Percentiles rank a stretch among this genome's conserved stretches.
Conservation (phyloP, 108 stramenopile genomes). For the Cyclotella kingstonii region DNA sequence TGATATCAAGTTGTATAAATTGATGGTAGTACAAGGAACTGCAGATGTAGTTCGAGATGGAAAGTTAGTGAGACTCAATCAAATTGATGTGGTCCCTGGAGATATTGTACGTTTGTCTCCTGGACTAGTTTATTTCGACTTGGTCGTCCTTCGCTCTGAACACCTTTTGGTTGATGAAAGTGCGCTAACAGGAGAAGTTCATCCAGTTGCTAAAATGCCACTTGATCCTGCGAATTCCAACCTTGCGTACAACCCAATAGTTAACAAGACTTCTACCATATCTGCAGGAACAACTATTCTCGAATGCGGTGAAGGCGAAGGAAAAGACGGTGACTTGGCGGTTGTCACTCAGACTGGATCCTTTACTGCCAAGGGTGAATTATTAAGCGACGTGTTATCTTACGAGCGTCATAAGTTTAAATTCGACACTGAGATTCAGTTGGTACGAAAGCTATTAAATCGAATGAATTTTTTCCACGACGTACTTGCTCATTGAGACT, state of each 20-base stretch:
- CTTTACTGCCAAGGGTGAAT: constrained; percentile 61
- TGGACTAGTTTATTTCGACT: constrained; percentile 53
- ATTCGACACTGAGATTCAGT: constrained; percentile 59
- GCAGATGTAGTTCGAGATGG: constrained; percentile 56
- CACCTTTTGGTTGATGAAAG: constrained; percentile 58
- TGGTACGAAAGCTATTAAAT: too few relatives aligned
- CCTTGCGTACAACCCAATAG: constrained; percentile 23
- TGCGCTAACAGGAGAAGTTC: constrained; percentile 65
- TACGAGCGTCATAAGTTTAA: constrained; percentile 68
- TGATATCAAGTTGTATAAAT: constrained; percentile 43
- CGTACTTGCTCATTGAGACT: too few relatives aligned
- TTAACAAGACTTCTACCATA: constrained; percentile 57
- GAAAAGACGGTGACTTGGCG: constrained; percentile 36
- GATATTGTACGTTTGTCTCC: constrained; percentile 19
- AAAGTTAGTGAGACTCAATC: constrained; percentile 20
- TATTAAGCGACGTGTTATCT: constrained; percentile 57
- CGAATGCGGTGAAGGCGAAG: constrained; percentile 41
- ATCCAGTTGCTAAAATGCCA: constrained; percentile 50
- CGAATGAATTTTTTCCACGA: too few relatives aligned
- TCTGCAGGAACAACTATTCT: constrained; percentile 63
- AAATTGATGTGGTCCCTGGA: constrained; percentile 54
- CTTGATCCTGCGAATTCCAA: constrained; percentile 36
- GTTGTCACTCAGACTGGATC: constrained; percentile 59
- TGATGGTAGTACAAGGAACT: constrained; percentile 48
- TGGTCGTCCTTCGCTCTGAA: constrained; percentile 45